phyloP scores from a whole-genome alignment of 306 rosid genomes.

The Pyrus bretschneideri region DNA sequence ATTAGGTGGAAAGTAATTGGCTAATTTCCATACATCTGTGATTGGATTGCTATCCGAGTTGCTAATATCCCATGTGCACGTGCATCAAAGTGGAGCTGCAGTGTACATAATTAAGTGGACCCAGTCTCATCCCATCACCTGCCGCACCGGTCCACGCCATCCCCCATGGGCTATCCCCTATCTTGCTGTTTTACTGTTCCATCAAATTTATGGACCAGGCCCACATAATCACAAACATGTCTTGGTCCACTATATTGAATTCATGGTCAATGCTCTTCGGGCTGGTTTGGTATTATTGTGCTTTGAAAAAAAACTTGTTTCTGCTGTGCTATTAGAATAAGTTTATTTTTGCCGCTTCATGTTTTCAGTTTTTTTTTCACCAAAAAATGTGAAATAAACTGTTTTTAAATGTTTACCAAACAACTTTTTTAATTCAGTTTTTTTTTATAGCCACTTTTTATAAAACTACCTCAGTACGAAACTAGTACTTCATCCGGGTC shows the following conservation, averaged over 20 bases:
- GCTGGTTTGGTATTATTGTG: too few species aligned
- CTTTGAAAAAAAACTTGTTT: too few species aligned
- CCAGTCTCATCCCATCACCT: slow-evolving; percentile 44
- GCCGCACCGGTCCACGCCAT: slow-evolving; percentile 23
- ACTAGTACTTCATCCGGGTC: background rate
- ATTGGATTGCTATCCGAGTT: background rate
- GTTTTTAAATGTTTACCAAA: too few species aligned
- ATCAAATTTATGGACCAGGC: slow-evolving; percentile 41
- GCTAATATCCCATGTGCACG: slow-evolving; percentile 1
- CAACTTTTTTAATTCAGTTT: too few species aligned
- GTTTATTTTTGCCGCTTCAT: too few species aligned
- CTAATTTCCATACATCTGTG: background rate
- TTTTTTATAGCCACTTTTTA: too few species aligned
- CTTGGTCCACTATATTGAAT: background rate
- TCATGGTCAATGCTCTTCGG: background rate
- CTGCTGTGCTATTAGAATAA: too few species aligned
- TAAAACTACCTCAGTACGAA: too few species aligned
- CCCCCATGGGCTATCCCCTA: slow-evolving; percentile 28
- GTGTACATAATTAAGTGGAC: slow-evolving; percentile 18
- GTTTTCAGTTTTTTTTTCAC: too few species aligned
- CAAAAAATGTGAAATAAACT: too few species aligned
- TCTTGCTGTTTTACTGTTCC: background rate
- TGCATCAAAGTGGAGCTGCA: slow-evolving; percentile 10
- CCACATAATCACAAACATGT: slow-evolving; percentile 14
- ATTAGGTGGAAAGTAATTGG: background rate